phyloP scores from a whole-genome alignment of 192 early-diverging fungal species.

The Linnemannia schmuckeri region DNA sequence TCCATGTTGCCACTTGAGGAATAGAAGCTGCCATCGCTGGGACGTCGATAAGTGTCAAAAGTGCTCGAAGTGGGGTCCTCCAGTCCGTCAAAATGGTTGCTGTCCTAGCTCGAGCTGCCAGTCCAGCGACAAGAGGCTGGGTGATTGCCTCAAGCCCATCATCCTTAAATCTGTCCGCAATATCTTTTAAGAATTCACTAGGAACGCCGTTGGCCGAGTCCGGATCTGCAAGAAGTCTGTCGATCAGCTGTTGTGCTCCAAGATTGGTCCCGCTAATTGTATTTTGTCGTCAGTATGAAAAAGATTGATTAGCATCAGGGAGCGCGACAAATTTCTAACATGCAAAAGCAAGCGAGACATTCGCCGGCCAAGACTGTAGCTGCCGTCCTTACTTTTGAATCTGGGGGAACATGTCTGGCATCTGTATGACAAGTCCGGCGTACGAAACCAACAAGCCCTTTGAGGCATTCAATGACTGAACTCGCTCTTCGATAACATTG shows the following conservation, averaged over 20 bases:
- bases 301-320: not conserved
- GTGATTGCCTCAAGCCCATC: conserved; percentile 77
- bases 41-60: conserved; percentile 57
- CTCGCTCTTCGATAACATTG: conserved; percentile 68
- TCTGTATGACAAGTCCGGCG: conserved; percentile 82
- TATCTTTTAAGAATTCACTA: conserved; percentile 71
- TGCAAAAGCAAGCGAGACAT: conserved; percentile 2
- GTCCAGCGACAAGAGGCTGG: conserved; percentile 61
- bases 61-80: conserved; percentile 36
- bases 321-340: not conserved
- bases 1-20: conserved; percentile 64
- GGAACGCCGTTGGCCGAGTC: conserved; percentile 76
- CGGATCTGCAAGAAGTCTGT: conserved; percentile 63
- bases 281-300: not conserved
- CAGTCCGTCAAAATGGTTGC: conserved; percentile 48
- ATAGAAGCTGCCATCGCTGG: conserved; percentile 70
- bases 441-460: conserved; percentile 84
- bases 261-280: conserved; percentile 31
- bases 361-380: not conserved
- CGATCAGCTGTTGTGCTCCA: conserved; percentile 62
- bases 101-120: conserved; percentile 57
- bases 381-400: conserved; percentile 58
- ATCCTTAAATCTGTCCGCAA: conserved; percentile 69
- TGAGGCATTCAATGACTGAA: conserved; percentile 68
- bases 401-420: conserved; percentile 93